Evolutionary conservation across 768 basidiomycete species (phyloP).

Genomic region (Mycena metata): DNA sequence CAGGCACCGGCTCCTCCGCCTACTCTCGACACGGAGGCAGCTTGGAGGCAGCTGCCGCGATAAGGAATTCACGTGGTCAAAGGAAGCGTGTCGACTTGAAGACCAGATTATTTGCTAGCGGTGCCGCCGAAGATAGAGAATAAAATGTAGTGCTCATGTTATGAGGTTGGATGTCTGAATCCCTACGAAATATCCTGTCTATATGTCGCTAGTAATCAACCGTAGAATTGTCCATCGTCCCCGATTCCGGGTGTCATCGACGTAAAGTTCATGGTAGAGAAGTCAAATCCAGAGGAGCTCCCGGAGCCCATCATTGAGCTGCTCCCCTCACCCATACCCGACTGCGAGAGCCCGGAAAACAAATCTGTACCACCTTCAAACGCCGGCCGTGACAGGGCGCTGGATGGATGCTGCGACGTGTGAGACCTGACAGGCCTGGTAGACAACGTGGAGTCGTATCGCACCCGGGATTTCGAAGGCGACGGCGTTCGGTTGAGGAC

Average conservation of each 20-base stretch:
- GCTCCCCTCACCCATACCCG: too few relatives aligned
- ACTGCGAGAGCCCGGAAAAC: too few relatives aligned
- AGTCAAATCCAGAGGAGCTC: too few relatives aligned
- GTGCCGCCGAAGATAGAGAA: slow-evolving; percentile 3
- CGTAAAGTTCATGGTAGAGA: not conserved
- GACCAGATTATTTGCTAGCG: slow-evolving; percentile 10
- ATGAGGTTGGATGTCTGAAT: slow-evolving; percentile 14
- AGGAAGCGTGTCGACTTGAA: slow-evolving; percentile 16
- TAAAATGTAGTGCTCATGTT: slow-evolving; percentile 4
- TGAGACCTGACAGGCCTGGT: not conserved
- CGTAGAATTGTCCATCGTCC: not conserved
- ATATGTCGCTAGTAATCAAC: slow-evolving; percentile 1
- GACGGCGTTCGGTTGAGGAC: slow-evolving; percentile 10
- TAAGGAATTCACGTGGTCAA: slow-evolving; percentile 14
- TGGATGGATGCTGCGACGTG: too few relatives aligned
- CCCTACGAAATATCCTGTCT: not conserved
- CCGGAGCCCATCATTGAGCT: too few relatives aligned
- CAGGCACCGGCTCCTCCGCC: not conserved
- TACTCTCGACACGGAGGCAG: not conserved
- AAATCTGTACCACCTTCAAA: not conserved
- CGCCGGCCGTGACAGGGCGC: not conserved
- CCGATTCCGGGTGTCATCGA: too few relatives aligned
- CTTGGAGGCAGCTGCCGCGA: not conserved
- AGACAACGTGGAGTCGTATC: not conserved
- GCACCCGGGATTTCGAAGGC: not conserved